Evolutionary conservation across 768 basidiomycete species (phyloP).

Genomic region (Suillus bovinus): DNA sequence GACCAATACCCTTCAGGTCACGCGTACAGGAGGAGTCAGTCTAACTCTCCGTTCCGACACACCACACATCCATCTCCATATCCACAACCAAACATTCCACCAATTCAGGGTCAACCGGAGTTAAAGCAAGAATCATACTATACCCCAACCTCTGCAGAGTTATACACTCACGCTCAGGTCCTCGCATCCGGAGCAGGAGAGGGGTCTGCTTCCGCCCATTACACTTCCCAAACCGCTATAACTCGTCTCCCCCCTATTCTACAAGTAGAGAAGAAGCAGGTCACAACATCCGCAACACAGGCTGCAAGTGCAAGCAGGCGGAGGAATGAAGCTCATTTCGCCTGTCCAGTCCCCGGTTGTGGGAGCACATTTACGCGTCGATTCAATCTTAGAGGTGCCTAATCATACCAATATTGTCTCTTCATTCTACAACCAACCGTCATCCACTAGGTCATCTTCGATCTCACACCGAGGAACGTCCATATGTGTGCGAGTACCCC

Average conservation of each 20-base stretch:
- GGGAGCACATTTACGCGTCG: conserved; percentile 96
- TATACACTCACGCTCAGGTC: conserved; percentile 51
- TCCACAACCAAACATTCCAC: conserved; percentile 33
- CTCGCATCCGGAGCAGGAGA: conserved; percentile 29
- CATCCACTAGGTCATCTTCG: conserved; percentile 78
- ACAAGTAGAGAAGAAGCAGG: conserved; percentile 92
- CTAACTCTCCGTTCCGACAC: conserved; percentile 37
- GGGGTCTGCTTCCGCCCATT: conserved; percentile 28
- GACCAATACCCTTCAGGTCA: conserved; percentile 36
- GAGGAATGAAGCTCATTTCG: conserved; percentile 89
- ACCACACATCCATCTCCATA: conserved; percentile 41
- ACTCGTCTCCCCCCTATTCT: conserved; percentile 79
- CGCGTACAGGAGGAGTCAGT: conserved; percentile 33
- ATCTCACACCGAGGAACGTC: conserved; percentile 94
- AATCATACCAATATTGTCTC: conserved; percentile 3
- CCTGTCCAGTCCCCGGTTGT: conserved; percentile 93
- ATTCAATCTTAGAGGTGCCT: conserved; percentile 80
- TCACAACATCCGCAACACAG: conserved; percentile 93
- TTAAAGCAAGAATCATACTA: conserved; percentile 49
- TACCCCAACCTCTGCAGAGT: conserved; percentile 53
- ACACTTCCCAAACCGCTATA: conserved; percentile 32
- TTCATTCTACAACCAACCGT: conserved; percentile 8
- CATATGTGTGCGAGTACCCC: conserved; percentile 91
- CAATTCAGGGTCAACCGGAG: conserved; percentile 25
- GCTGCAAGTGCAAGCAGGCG: conserved; percentile 87